Conservation (phyloP, 208 protist genomes). For the Porcisia deanei region DNA sequence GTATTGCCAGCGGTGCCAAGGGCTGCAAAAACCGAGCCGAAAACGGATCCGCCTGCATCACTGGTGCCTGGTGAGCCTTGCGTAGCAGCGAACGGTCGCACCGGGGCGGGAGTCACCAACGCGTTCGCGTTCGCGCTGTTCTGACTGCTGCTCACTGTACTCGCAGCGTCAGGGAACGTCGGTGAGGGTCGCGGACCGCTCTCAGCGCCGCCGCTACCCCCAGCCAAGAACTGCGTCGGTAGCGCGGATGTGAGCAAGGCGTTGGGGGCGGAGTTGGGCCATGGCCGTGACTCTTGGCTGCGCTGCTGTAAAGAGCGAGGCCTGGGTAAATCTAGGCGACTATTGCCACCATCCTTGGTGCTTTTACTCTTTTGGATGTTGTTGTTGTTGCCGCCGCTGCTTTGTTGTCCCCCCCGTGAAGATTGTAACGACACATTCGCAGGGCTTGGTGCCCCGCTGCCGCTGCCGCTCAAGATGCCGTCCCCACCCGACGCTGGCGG, state of each 20-base stretch:
- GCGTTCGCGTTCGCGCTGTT: background rate
- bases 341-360: background rate
- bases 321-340: background rate
- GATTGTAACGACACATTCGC: background rate
- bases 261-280: background rate
- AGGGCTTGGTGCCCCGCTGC: background rate
- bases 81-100: background rate
- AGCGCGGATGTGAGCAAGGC: background rate
- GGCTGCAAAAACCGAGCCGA: background rate
- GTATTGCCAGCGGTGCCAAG: background rate
- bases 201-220: background rate
- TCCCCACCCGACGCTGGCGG: background rate
- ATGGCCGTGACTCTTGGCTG: background rate
- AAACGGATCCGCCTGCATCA: background rate
- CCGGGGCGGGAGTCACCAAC: background rate
- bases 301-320: background rate
- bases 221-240: background rate
- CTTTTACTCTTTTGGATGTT: background rate
- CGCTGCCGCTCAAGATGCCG: conserved; percentile 12
- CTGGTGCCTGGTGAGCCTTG: background rate
- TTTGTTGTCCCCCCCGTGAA: background rate
- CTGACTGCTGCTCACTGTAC: background rate
- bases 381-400: conserved; percentile 8
- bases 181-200: background rate
- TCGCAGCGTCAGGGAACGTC: background rate